Evolutionary conservation across 2,329 filamentous ascomycete species (phyloP), one percentile per base, ranked within the genome.

Genomic region (Colletotrichum costaricense): DNA sequence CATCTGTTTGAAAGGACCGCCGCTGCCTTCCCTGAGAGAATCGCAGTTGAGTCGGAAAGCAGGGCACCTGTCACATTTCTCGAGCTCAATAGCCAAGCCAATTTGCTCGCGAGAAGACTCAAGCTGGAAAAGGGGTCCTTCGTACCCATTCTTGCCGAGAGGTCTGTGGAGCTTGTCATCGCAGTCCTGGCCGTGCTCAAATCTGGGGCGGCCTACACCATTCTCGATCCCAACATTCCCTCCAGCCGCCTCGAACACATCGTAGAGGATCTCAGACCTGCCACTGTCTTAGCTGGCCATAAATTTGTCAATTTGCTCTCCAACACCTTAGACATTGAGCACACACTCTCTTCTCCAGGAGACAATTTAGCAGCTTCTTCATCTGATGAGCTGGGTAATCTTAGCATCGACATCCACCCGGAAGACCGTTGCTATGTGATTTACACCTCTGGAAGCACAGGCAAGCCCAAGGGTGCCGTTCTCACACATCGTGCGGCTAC

Each of bases 391-490:
- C 12, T 54, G 35, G 22, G 8, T n/a, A 35, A 49, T 8, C 55
- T 33, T 6, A 12, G 26, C 38, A 24, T 33, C 9, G 38, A 59
- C 4, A 46, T 38, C 11, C 19, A 59, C 7, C 64, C 62, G 6
- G 38, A 67, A n/a, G 64, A 67, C 38, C 16, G 5, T 8, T 49
- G 56, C 11, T 78, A 78, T n/a, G 75, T 78, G 49, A 78, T 79
- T 38, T 78, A 77, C 59, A 79, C 78, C 8, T 77, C 76, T 11
- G 76, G 76, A 5, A 75, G 70, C 9, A 77, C 76, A 3, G 76
- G 76, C 6, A 77, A 76, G 66, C 77, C 78, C 3, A 79, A 79
- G 55, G 78, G 78, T 14, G 77, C 76, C 11, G 69, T 77, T 4
- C 74, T 78, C 35, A 76, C 74, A 2, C 76, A 79, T 49, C 73